phyloP scores from a whole-genome alignment of 805 yeast genomes.

The Cyberlindnera subsufficiens region DNA sequence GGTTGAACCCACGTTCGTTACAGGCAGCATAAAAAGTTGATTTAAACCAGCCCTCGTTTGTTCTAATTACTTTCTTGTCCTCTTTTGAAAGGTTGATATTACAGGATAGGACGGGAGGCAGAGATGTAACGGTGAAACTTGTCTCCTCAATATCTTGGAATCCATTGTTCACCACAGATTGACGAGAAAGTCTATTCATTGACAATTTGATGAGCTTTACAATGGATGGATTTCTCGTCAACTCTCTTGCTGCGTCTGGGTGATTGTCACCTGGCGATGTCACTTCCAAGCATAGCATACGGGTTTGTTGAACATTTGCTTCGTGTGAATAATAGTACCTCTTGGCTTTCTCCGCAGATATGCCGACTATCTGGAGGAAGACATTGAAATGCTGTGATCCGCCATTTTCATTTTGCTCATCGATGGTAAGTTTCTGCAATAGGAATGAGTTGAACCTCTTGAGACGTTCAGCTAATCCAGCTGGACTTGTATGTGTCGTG shows the following conservation, averaged over 20 bases:
- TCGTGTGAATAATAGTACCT: background rate
- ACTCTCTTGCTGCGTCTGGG: constrained; percentile 24
- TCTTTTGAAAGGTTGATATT: constrained; percentile 51
- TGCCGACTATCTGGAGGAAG: background rate
- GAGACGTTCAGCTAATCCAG: constrained; percentile 25
- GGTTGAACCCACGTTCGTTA: constrained; percentile 23
- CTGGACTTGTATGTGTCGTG: background rate
- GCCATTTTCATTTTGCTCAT: constrained; percentile 30
- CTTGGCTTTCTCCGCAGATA: background rate
- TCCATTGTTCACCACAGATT: background rate
- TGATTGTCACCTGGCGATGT: constrained; percentile 9
- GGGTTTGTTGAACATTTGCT: background rate
- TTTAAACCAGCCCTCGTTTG: constrained; percentile 51
- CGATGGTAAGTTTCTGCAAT: constrained; percentile 44
- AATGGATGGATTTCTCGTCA: constrained; percentile 31
- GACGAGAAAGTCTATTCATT: constrained; percentile 37
- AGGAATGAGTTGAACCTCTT: constrained; percentile 57
- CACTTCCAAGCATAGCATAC: constrained; percentile 12
- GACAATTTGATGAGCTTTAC: constrained; percentile 58
- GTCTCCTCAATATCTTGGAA: constrained; percentile 46
- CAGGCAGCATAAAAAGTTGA: constrained; percentile 48
- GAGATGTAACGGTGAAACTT: constrained; percentile 40
- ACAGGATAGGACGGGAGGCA: constrained; percentile 62
- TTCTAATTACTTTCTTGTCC: constrained; percentile 47
- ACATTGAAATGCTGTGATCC: background rate